Evolutionary conservation across 164 flowering plant genomes (phyloP).

Genomic region (Sextonia rubra): DNA sequence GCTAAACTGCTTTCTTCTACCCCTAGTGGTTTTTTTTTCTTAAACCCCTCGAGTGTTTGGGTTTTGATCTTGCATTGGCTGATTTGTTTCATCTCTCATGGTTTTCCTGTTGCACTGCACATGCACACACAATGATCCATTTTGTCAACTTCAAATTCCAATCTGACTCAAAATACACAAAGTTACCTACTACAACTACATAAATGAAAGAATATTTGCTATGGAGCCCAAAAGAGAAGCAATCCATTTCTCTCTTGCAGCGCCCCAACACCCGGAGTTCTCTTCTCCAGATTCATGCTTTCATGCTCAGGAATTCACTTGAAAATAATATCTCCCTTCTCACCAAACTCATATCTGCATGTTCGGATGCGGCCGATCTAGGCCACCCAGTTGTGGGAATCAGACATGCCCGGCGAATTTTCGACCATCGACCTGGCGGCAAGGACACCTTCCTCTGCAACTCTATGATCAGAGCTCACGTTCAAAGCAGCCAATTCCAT

Average conservation of each 20-base stretch:
- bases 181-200: too few relatives aligned
- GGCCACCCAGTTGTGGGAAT: conserved; percentile 25
- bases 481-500: conserved; percentile 31
- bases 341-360: conserved; percentile 51
- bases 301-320: conserved; percentile 54
- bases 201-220: background rate
- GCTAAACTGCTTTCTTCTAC: too few relatives aligned
- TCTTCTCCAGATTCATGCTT: conserved; percentile 71
- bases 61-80: too few relatives aligned
- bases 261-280: conserved; percentile 20
- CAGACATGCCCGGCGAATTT: conserved; percentile 52
- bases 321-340: conserved; percentile 51
- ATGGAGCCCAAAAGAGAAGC: conserved; percentile 57
- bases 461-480: conserved; percentile 60
- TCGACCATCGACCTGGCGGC: conserved; percentile 34
- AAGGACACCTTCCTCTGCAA: conserved; percentile 61
- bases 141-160: too few relatives aligned
- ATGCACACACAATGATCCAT: too few relatives aligned
- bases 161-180: too few relatives aligned
- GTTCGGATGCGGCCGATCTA: conserved; percentile 24
- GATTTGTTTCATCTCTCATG: too few relatives aligned
- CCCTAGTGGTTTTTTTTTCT: too few relatives aligned
- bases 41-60: too few relatives aligned
- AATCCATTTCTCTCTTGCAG: conserved; percentile 56
- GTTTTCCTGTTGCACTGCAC: too few relatives aligned